A percentile compares a stretch with the other conserved stretches of the same genome.
Conservation (phyloP, 2,329 filamentous ascomycete genomes). For the Kalmusia sp. region DNA sequence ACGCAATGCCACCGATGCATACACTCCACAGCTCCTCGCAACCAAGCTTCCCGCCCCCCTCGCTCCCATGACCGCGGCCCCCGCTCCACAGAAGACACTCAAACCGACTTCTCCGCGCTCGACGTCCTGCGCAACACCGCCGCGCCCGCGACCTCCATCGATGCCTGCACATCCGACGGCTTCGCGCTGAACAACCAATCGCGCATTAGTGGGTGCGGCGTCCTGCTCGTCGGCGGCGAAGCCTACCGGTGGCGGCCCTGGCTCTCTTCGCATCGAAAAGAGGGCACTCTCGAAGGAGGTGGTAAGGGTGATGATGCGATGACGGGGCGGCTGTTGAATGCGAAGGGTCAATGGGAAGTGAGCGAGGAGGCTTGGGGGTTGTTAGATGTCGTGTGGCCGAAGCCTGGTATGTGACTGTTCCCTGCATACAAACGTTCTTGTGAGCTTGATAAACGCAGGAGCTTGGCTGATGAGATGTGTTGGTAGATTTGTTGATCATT, state of each 20-base stretch:
- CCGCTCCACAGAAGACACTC: slow-evolving; percentile 66
- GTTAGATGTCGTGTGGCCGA: slow-evolving; percentile 81
- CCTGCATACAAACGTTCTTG: neutral
- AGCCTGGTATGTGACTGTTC: slow-evolving; percentile 72
- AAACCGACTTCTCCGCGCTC: slow-evolving; percentile 75
- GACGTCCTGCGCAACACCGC: slow-evolving; percentile 81
- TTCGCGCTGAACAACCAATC: slow-evolving; percentile 87
- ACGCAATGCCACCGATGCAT: slow-evolving; percentile 18
- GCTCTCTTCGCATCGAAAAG: slow-evolving; percentile 54
- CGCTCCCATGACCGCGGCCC: slow-evolving; percentile 66
- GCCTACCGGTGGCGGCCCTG: slow-evolving; percentile 90
- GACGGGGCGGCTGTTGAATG: slow-evolving; percentile 67
- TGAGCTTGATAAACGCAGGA: too few relatives aligned
- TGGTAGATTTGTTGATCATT: slow-evolving; percentile 82
- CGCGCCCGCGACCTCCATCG: slow-evolving; percentile 80
- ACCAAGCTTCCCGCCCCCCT: slow-evolving; percentile 42
- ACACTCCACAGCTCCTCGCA: slow-evolving; percentile 26
- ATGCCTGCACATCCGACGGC: slow-evolving; percentile 81
- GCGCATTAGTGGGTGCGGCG: slow-evolving; percentile 71
- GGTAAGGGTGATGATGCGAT: slow-evolving; percentile 39
- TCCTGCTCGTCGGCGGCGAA: slow-evolving; percentile 84
- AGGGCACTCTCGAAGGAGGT: slow-evolving; percentile 47
- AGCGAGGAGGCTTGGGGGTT: slow-evolving; percentile 74
- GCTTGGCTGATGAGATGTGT: slow-evolving; percentile 21
- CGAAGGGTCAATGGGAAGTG: slow-evolving; percentile 82